Evolutionary conservation across 1,139 yeast genomes (phyloP).

Genomic region (Debaryomycetaceae sp.): DNA sequence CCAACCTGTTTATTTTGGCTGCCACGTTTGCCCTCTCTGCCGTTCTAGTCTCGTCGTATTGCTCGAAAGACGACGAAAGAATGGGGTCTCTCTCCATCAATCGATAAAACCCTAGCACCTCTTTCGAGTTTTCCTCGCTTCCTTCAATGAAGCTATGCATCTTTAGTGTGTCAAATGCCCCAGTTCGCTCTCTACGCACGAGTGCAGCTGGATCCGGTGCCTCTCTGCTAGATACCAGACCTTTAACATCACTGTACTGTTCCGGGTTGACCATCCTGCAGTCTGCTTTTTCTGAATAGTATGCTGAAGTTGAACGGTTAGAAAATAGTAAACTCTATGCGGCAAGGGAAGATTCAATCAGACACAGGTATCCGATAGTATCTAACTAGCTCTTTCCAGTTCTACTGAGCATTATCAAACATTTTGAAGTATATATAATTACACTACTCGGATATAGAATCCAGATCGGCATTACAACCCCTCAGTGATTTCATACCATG

Average conservation of each 20-base stretch:
- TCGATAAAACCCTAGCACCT: constrained; percentile 24
- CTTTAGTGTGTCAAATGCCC: constrained; percentile 26
- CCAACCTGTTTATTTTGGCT: constrained; percentile 32
- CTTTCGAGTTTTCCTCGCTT: constrained; percentile 27
- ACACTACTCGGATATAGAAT: too few species aligned
- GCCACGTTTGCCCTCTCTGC: constrained; percentile 37
- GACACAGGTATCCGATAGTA: too few species aligned
- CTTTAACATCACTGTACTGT: neutral
- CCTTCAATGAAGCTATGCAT: constrained; percentile 46
- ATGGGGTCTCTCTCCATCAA: constrained; percentile 46
- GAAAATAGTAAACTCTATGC: too few species aligned
- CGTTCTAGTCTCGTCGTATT: constrained; percentile 35
- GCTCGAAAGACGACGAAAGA: constrained; percentile 27
- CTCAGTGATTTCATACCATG: too few species aligned
- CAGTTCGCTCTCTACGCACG: constrained; percentile 32
- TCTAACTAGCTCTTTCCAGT: too few species aligned
- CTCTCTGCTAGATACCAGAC: neutral
- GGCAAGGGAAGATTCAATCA: too few species aligned
- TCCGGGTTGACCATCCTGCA: too few species aligned
- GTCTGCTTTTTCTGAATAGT: too few species aligned
- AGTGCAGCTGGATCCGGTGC: constrained; percentile 37
- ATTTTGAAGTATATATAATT: too few species aligned
- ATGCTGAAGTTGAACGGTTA: too few species aligned
- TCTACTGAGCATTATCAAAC: too few species aligned
- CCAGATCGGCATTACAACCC: too few species aligned